Evolutionary conservation across 2,329 filamentous ascomycete genomes (phyloP).

Genomic region (Talaromyces verruculosus): DNA sequence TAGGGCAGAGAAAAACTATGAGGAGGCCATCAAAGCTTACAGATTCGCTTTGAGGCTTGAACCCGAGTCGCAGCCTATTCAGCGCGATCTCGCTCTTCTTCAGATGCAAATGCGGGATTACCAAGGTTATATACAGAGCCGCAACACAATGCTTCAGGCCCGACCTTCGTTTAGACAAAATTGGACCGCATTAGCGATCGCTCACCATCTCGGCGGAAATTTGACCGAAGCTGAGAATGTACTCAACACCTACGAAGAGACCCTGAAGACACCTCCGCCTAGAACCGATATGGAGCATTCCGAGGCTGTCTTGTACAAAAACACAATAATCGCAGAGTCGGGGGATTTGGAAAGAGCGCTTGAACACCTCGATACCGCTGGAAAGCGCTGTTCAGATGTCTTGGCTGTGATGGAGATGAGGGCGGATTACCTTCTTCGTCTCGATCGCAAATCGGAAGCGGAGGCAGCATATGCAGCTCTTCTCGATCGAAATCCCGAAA

Average conservation of each 20-base stretch:
- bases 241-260: conserved; percentile 88
- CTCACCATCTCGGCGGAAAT: conserved; percentile 86
- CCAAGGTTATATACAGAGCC: conserved; percentile 85
- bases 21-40: conserved; percentile 98
- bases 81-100: conserved; percentile 86
- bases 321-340: conserved; percentile 85
- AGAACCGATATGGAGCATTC: conserved; percentile 86
- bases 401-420: conserved; percentile 81
- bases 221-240: conserved; percentile 84
- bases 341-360: conserved; percentile 80
- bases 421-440: conserved; percentile 77
- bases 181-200: conserved; percentile 96
- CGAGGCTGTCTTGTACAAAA: conserved; percentile 93
- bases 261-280: conserved; percentile 75
- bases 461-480: conserved; percentile 76
- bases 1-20: conserved; percentile 92
- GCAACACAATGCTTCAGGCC: conserved; percentile 81
- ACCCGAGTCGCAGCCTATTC: conserved; percentile 91
- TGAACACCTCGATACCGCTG: conserved; percentile 76
- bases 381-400: conserved; percentile 77
- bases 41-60: conserved; percentile 91
- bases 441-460: conserved; percentile 77
- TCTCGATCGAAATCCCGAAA: conserved; percentile 83
- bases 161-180: conserved; percentile 81
- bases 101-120: conserved; percentile 98